These are phyloP conservation scores for Bipolaris bicolor DNA, from an alignment of 2,329 filamentous ascomycete species.

Conservation along the genomic window DNA sequence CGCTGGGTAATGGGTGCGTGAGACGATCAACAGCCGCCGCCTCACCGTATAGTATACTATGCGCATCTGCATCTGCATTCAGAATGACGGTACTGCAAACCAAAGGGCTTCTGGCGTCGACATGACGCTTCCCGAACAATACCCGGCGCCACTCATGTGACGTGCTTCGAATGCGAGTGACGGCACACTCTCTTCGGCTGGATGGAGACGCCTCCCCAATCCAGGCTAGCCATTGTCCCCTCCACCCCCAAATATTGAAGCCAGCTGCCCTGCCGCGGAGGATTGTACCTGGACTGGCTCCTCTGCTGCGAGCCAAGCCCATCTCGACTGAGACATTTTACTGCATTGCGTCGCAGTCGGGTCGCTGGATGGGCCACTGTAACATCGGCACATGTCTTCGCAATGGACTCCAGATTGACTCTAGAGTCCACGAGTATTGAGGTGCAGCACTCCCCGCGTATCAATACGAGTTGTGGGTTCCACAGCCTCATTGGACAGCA, in stretches of 20 bases:
- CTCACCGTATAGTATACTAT: neutral
- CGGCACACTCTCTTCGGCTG: constrained; percentile 10
- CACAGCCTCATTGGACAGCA: constrained; percentile 14
- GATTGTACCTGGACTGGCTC: constrained; percentile 1
- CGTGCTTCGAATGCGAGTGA: constrained; percentile 21
- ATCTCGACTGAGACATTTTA: constrained; percentile 22
- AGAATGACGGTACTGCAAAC: constrained; percentile 1
- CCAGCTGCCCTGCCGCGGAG: constrained; percentile 11
- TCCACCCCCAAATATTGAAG: neutral
- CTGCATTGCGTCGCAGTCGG: constrained; percentile 12
- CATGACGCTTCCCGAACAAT: neutral
- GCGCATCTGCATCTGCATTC: no score
- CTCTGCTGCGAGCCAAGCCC: constrained; percentile 5
- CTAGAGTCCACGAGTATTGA: constrained; percentile 8
- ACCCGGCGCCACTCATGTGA: constrained; percentile 23
- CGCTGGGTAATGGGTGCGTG: constrained; percentile 4
- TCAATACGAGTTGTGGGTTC: constrained; percentile 9
- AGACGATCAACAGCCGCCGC: constrained; percentile 9
- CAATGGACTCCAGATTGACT: constrained; percentile 7
- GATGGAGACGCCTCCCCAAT: constrained; percentile 2
- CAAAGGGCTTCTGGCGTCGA: neutral
- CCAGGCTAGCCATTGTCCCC: constrained; percentile 2
- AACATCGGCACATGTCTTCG: constrained; percentile 12
- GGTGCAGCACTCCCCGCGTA: neutral
- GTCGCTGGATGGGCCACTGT: constrained; percentile 12